Base-by-base conservation (phyloP, 176 grass and related monocot species). In the Oryza rufipogon region DNA sequence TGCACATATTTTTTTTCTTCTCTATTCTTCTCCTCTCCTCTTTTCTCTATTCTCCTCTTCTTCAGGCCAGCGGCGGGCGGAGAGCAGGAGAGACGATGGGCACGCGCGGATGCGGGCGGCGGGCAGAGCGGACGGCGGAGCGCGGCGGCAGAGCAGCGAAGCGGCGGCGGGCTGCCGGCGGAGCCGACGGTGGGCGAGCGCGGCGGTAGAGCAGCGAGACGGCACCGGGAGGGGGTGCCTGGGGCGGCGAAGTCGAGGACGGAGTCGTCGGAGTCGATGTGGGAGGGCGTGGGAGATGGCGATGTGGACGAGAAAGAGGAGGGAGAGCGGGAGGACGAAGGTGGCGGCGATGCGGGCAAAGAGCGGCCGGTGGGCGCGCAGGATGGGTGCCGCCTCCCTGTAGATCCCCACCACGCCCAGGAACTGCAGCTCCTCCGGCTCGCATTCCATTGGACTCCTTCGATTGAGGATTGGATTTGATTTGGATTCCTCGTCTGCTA, bases 401-500 rank as follows among this genome's bases (percentile, higher is more conserved):
- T 76, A 96, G 81, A 95, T 87, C 33, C 87, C 96, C 0, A 68
- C 2, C 1, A 87, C 16, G 11, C 91, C 89, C 19, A 98, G 77
- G 91, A 98, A 98, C 79, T 95, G 96, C 36, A 98, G 91, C 93
- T 98, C 89, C 80, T 97, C 92, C 2, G 92, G 81, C 88, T 97
- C 92, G 86, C 92, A 90, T 66, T 90, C 84, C 84, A 90, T 85
- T 47, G 26, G 26, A 26, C 26, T 26, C 26, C 26, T 26, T 26
- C 26, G 26, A 26, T 26, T 26, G 26, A 26, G 26, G 51, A 54
- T 54, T 54, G 1, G 4, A 54, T 54, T 54, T 8, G 34, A 44
- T 44, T 41, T 44, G 9, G 41, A 44, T 44, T 44, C 8, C 41
- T 44, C 41, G 5, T 44, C 41, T 9, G 41, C 41, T 44, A 9